Conservation (phyloP, 345 rosid genomes). For the Moricandia moricandioides region DNA sequence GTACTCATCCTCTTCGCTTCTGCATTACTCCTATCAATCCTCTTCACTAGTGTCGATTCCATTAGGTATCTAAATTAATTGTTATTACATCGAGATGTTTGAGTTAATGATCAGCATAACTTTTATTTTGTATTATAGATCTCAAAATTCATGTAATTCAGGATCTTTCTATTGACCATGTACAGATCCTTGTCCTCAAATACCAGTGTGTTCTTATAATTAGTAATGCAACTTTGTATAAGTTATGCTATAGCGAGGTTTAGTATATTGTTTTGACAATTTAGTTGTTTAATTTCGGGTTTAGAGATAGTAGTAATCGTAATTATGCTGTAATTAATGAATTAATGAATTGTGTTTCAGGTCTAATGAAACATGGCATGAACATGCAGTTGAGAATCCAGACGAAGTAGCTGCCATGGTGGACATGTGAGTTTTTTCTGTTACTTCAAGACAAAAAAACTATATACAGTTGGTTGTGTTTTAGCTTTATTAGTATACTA, state of each 20-base stretch:
- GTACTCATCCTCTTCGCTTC: conserved; percentile 32
- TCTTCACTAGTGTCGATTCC: conserved; percentile 43
- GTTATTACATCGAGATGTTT: neutral
- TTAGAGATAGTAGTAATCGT: neutral
- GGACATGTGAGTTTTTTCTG: conserved; percentile 59
- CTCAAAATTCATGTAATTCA: neutral
- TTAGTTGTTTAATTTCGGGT: neutral
- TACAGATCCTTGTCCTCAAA: neutral
- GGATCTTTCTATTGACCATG: neutral
- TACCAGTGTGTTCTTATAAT: neutral
- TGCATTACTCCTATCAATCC: conserved; percentile 42
- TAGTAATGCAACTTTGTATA: neutral
- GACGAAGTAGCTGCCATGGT: conserved; percentile 74
- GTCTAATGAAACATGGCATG: conserved; percentile 50
- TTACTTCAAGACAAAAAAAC: neutral
- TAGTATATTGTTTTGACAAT: neutral
- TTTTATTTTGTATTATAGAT: conserved; percentile 1
- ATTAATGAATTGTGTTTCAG: conserved; percentile 28
- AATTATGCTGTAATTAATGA: neutral
- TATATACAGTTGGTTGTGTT: neutral
- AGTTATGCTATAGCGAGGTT: neutral
- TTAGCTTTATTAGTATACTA: neutral
- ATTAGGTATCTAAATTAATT: conserved; percentile 23
- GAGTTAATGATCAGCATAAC: conserved; percentile 2
- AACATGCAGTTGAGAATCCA: conserved; percentile 69